A percentile compares a stretch with the other conserved stretches of the same genome.
Evolutionary conservation across 2,329 filamentous ascomycete species (phyloP).

Genomic region (Trichoderma arundinaceum): DNA sequence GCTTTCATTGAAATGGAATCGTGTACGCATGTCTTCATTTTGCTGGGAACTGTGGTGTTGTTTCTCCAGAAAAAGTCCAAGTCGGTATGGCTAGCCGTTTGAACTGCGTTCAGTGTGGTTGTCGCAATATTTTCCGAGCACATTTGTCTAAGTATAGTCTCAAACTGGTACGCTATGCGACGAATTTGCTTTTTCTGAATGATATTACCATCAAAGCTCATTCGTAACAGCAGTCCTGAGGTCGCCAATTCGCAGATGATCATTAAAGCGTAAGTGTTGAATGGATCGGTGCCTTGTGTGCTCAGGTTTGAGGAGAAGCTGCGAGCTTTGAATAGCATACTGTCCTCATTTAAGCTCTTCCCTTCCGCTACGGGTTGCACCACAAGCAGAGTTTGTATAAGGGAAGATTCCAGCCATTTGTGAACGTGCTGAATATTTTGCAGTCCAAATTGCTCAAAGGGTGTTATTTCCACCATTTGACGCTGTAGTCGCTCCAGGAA

Average conservation of each 20-base stretch:
- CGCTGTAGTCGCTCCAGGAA: conserved; percentile 36
- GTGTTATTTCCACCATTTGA: conserved; percentile 35
- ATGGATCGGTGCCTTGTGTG: conserved; percentile 25
- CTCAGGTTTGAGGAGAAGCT: conserved; percentile 22
- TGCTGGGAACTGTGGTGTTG: neutral
- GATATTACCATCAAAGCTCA: conserved; percentile 26
- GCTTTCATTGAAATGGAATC: neutral
- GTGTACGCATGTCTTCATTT: conserved; percentile 1
- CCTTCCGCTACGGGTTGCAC: conserved; percentile 22
- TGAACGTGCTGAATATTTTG: conserved; percentile 38
- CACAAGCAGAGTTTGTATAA: conserved; percentile 25
- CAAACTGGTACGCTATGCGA: conserved; percentile 22
- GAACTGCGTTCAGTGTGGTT: neutral
- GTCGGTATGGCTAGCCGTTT: conserved; percentile 13
- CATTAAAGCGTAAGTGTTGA: conserved; percentile 26
- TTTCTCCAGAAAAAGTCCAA: conserved; percentile 10
- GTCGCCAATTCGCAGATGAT: conserved; percentile 21
- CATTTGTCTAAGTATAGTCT: conserved; percentile 23
- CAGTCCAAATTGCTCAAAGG: conserved; percentile 39
- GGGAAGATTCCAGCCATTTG: neutral
- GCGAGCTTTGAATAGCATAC: conserved; percentile 20
- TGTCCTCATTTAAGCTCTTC: conserved; percentile 24
- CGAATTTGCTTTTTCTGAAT: conserved; percentile 4
- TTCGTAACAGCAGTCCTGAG: conserved; percentile 2
- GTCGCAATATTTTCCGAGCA: conserved; percentile 1